Base-by-base conservation (phyloP, 2,329 filamentous ascomycete genomes). In the Xylariales sp. region DNA sequence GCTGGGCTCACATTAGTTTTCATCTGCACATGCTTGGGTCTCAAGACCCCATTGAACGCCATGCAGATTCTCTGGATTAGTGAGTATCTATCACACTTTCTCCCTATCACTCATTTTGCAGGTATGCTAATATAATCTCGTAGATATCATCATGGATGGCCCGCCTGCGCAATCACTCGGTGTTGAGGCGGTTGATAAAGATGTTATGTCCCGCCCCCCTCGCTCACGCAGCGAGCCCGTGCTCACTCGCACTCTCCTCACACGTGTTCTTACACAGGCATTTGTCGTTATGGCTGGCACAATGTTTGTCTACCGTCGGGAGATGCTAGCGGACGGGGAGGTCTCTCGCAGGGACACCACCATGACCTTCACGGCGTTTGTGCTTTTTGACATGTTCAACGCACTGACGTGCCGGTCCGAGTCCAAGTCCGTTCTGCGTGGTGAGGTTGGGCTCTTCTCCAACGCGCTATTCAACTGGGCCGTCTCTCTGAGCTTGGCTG, bases 21-120 rank as follows among this genome's bases (percentile, higher is more conserved):
- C 49, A 65, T 98, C 54, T 96, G 90, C 70, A 96, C 89, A 20
- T 85, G 88, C 50, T 76, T 96, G 44, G 93, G 93, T 27, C 93
- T 94, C 67, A 90, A 88, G 65, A 95, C 93, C 58, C 94, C 93
- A 31, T 73, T 98, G 43, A 98, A 98, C 60, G 89, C 93, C 34
- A 98, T 98, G 93, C 93, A 98, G 67, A 98, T 98, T 68, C 76
- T 98, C 29, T 98, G 93, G 93, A 98, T 98, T 56, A 98, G 91
- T 96, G 69, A 69, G 88, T 77, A 29, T 16, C 8, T 16, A 2
- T 12, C 23, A 33, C 13, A 4, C 17, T 28, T 10, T 6, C 8
- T 32, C 16, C 33, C 17, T 27, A 21, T 54, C 19, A 20, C 37
- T 10, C n/a, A n/a, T n/a, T n/a, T n/a, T n/a, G n/a, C n/a, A n/a